Conservation (phyloP, 805 yeast genomes). For the Lachancea sp. region DNA sequence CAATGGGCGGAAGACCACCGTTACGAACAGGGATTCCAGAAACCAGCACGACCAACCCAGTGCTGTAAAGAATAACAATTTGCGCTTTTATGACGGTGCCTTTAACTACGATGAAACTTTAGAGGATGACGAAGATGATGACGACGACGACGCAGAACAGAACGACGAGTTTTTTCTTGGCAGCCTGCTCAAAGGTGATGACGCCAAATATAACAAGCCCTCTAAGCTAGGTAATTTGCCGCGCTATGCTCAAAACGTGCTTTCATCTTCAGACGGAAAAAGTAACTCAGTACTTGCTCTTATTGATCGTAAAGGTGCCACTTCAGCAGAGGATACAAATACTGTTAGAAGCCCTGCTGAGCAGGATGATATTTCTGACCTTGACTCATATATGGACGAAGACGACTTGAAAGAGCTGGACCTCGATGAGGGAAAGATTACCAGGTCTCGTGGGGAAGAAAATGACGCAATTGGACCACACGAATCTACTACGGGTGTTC, state of each 20-base stretch:
- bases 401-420: conserved; percentile 19
- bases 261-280: conserved; percentile 4
- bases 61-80: neutral
- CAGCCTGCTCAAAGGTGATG: conserved; percentile 1
- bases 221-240: conserved; percentile 9
- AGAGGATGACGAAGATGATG: conserved; percentile 31
- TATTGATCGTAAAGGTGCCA: conserved; percentile 7
- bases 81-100: conserved; percentile 10
- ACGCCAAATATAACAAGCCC: neutral
- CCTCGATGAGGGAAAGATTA: conserved; percentile 1
- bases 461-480: neutral
- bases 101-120: conserved; percentile 26
- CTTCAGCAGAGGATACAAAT: conserved; percentile 1
- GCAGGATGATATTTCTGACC: conserved; percentile 22
- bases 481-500: neutral
- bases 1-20: neutral
- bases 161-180: conserved; percentile 20
- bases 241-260: conserved; percentile 12
- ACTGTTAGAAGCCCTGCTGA: neutral
- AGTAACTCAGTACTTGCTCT: neutral
- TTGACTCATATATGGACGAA: conserved; percentile 31
- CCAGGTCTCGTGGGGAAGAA: neutral
- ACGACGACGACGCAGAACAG: conserved; percentile 30
- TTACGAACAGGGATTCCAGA: neutral
- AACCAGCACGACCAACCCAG: neutral